These are phyloP conservation scores for Scytalidium sp. DNA, from an alignment of 2,329 filamentous ascomycete species.

Conservation along the genomic window DNA sequence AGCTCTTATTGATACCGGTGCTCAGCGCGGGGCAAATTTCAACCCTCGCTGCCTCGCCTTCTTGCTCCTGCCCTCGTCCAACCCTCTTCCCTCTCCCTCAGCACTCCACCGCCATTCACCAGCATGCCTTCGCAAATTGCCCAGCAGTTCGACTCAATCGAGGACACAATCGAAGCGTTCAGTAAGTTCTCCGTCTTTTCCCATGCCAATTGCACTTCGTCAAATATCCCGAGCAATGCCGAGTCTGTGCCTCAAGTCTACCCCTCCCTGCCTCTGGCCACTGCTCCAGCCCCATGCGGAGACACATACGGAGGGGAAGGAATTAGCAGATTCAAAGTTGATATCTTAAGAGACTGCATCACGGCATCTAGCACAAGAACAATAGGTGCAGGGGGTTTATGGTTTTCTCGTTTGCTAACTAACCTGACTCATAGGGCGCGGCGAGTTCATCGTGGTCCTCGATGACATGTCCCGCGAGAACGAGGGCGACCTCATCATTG, in stretches of 20 bases:
- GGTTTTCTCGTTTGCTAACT: slow-evolving; percentile 8
- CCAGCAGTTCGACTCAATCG: slow-evolving; percentile 60
- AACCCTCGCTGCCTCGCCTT: not conserved
- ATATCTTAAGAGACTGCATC: no score
- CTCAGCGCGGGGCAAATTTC: not conserved
- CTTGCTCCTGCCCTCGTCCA: no score
- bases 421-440: slow-evolving; percentile 51
- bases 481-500: slow-evolving; percentile 96
- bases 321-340: no score
- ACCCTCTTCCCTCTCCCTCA: not conserved
- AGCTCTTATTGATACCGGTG: no score
- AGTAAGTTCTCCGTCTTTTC: slow-evolving; percentile 42
- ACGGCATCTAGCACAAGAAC: not conserved
- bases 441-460: slow-evolving; percentile 93
- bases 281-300: not conserved
- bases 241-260: not conserved
- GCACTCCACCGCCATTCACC: not conserved
- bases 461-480: slow-evolving; percentile 93
- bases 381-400: not conserved
- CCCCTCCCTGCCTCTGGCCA: slow-evolving; percentile 2
- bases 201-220: not conserved
- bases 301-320: no score
- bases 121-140: slow-evolving; percentile 26
- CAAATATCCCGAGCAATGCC: not conserved
- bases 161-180: slow-evolving; percentile 62